A percentile compares a stretch with the other conserved stretches of the same genome.
These are phyloP conservation scores for Mucuna pruriens DNA, from an alignment of 306 rosid species.

Conservation along the genomic window DNA sequence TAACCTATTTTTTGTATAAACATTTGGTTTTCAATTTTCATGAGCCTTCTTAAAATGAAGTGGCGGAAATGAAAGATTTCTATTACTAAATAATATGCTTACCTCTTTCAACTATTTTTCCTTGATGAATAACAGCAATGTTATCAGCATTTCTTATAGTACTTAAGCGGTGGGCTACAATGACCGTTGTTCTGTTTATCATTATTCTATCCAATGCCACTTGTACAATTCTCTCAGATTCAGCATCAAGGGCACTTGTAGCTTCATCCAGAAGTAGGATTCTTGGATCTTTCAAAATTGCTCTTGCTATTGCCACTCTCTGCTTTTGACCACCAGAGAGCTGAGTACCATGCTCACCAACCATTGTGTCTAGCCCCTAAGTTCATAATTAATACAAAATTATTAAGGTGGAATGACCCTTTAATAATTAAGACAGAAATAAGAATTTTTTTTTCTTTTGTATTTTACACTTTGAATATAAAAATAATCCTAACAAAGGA, in stretches of 20 bases:
- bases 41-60: background rate
- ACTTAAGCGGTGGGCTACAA: constrained; percentile 79
- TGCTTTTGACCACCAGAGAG: constrained; percentile 78
- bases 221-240: constrained; percentile 73
- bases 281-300: constrained; percentile 73
- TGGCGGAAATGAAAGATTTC: background rate
- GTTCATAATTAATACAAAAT: background rate
- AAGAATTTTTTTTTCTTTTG: background rate
- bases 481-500: background rate
- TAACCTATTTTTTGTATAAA: too few species aligned
- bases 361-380: constrained; percentile 72
- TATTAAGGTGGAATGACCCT: background rate
- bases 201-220: constrained; percentile 71
- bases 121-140: constrained; percentile 70
- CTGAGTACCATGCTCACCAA: constrained; percentile 78
- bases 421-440: background rate
- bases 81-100: constrained; percentile 8
- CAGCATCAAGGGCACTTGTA: constrained; percentile 69
- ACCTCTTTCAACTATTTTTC: constrained; percentile 74
- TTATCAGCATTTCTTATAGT: constrained; percentile 63
- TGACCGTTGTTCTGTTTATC: constrained; percentile 65
- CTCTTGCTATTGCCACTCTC: constrained; percentile 76
- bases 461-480: background rate
- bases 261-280: constrained; percentile 74
- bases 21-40: background rate